Base-by-base conservation (phyloP, 495 filamentous ascomycete species). In the Tuber indicum region DNA sequence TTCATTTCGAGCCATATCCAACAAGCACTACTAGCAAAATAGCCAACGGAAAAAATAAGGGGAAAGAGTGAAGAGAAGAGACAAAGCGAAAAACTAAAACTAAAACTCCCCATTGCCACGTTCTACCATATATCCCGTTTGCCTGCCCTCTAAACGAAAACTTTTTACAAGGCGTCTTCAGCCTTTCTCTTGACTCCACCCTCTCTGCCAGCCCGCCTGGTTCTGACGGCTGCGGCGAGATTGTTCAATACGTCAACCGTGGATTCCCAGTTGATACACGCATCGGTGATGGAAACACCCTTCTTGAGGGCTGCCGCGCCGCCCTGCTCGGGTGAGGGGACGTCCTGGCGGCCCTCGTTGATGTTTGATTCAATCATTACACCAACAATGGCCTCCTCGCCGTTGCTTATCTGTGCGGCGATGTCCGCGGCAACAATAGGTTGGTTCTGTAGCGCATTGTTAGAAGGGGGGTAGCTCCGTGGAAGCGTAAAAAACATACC, bases 301-400 rank as follows among this genome's bases (percentile, higher is more conserved):
- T 93, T 94, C 87, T 93, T 92, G 58, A 99, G 87, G 44, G 86
- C 92, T 0, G 89, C 84, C 16, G 91, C 92, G 36, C 95, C 95
- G 83, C 94, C 94, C 32, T 81, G 43, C 36, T 80, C 78, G 8
- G 43, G 47, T 26, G 90, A 82, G 3, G 96, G 94, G 16, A 97
- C 93, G 86, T 97, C 97, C 85, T 99, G 96, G 87, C 92, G 88
- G 82, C 96, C 96, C 86, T 97, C 96, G 84, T 94, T 89, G 88
- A 99, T 94, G 86, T 98, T 96, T 81, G 93, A 96, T 86, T 99
- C 96, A 81, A 99, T 97, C 96, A 99, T 99, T 78, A 98, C 91
- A 79, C 95, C 96, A 78, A 98, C 88, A 82, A 99, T 97, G 75
- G 88, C 92, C 72, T 89, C 90, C 86, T 99, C 92, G 66, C 96